A percentile compares a stretch with the other conserved stretches of the same genome.
These are phyloP conservation scores for Isabelozyma heimii DNA, from an alignment of 805 yeast species.

Conservation along the genomic window DNA sequence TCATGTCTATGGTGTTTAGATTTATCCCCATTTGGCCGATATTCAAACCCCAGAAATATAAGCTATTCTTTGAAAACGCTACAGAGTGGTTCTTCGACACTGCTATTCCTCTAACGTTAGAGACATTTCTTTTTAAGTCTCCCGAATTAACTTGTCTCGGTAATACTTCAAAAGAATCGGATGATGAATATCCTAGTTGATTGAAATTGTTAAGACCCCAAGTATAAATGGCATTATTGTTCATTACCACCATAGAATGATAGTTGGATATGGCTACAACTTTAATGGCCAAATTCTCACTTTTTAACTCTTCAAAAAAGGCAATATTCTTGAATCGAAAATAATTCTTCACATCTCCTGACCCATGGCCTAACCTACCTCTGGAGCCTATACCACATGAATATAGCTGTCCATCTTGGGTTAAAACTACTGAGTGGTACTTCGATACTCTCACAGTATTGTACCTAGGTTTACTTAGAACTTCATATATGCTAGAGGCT, in stretches of 20 bases:
- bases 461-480: conserved; percentile 40
- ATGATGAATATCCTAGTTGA: conserved; percentile 56
- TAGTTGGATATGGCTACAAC: conserved; percentile 57
- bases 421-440: conserved; percentile 61
- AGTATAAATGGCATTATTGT: conserved; percentile 53
- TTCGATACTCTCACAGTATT: conserved; percentile 54
- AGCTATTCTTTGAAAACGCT: conserved; percentile 47
- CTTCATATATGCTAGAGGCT: conserved; percentile 7
- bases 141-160: conserved; percentile 45
- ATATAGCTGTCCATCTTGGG: conserved; percentile 53
- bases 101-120: conserved; percentile 42
- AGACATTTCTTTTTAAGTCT: conserved; percentile 32
- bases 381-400: conserved; percentile 67
- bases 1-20: conserved; percentile 6
- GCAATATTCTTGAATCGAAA: conserved; percentile 45
- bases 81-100: conserved; percentile 72
- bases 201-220: conserved; percentile 77
- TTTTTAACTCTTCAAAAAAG: conserved; percentile 24
- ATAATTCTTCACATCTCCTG: conserved; percentile 33
- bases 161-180: conserved; percentile 26
- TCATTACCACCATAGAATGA: conserved; percentile 61
- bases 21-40: conserved; percentile 76
- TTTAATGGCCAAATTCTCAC: conserved; percentile 15
- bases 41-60: conserved; percentile 75
- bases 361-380: conserved; percentile 66